These are phyloP conservation scores for Sedum album DNA, from an alignment of 164 flowering plant genomes.

Conservation along the genomic window DNA sequence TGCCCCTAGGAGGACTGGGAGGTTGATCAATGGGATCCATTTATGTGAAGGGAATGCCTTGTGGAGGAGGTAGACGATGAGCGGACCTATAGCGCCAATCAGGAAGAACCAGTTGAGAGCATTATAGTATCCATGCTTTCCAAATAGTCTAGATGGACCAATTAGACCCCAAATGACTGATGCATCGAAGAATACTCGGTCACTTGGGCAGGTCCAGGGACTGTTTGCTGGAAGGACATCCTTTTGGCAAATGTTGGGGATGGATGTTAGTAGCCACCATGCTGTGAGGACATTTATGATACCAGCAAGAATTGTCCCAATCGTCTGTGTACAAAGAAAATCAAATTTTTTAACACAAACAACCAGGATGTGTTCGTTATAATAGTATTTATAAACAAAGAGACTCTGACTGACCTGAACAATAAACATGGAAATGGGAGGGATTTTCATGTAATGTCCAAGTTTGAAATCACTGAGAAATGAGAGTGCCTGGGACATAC, in stretches of 20 bases:
- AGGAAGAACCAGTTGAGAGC: conserved; percentile 55
- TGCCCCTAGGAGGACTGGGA: conserved; percentile 45
- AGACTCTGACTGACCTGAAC: conserved; percentile 37
- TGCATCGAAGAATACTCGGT: conserved; percentile 45
- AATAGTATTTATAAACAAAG: neutral
- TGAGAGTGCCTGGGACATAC: conserved; percentile 66
- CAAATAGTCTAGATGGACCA: conserved; percentile 45
- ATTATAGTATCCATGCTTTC: conserved; percentile 27
- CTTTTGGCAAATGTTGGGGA: conserved; percentile 55
- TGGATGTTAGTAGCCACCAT: conserved; percentile 44
- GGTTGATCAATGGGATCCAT: conserved; percentile 42
- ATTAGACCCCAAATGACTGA: conserved; percentile 58
- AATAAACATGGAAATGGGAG: conserved; percentile 71
- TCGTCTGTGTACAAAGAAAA: conserved; percentile 22
- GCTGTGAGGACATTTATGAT: conserved; percentile 51
- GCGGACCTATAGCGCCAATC: conserved; percentile 28
- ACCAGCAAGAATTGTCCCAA: conserved; percentile 69
- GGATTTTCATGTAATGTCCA: conserved; percentile 85
- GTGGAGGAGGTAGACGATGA: conserved; percentile 32
- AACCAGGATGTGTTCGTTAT: neutral
- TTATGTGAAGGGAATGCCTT: conserved; percentile 30
- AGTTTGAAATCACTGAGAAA: conserved; percentile 73
- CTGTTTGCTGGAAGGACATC: conserved; percentile 46
- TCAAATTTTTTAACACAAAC: neutral
- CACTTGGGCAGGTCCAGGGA: conserved; percentile 65